A percentile compares a stretch with the other conserved stretches of the same genome.
These are phyloP conservation scores for Botrytis deweyae DNA, from an alignment of 2,329 filamentous ascomycete species.

Conservation along the genomic window DNA sequence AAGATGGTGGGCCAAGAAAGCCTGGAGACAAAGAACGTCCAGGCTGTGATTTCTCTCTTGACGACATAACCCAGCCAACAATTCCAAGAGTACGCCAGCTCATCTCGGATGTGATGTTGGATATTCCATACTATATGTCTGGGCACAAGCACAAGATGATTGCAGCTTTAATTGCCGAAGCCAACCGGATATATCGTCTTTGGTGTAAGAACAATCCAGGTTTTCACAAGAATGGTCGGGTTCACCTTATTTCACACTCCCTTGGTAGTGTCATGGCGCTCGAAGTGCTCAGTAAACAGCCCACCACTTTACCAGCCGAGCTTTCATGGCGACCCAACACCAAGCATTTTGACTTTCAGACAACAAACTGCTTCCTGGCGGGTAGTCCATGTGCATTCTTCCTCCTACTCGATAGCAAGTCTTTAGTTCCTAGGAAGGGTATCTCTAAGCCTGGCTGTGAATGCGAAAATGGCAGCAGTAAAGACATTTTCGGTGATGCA, in stretches of 20 bases:
- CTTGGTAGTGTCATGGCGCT: slow-evolving; percentile 93
- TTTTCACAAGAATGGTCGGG: slow-evolving; percentile 76
- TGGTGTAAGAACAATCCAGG: slow-evolving; percentile 94
- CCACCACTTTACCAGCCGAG: slow-evolving; percentile 60
- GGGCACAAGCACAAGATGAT: slow-evolving; percentile 97
- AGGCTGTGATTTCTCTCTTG: slow-evolving; percentile 65
- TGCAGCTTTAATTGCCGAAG: slow-evolving; percentile 80
- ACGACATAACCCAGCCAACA: slow-evolving; percentile 88
- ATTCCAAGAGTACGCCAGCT: slow-evolving; percentile 91
- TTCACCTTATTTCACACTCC: slow-evolving; percentile 91
- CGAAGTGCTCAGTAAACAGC: slow-evolving; percentile 87
- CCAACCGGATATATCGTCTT: slow-evolving; percentile 90
- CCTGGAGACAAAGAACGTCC: slow-evolving; percentile 54
- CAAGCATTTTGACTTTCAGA: slow-evolving; percentile 85
- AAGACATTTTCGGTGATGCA: slow-evolving; percentile 69
- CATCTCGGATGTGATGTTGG: slow-evolving; percentile 97
- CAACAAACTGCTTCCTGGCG: slow-evolving; percentile 81
- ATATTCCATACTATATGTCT: slow-evolving; percentile 97
- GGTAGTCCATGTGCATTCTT: slow-evolving; percentile 94
- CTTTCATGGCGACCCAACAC: slow-evolving; percentile 43
- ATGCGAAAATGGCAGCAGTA: slow-evolving; percentile 54
- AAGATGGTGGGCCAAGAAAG: slow-evolving; percentile 67
- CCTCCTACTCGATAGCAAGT: slow-evolving; percentile 73
- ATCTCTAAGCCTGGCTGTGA: slow-evolving; percentile 74
- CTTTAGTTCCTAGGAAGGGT: slow-evolving; percentile 72